Percentiles rank a stretch among this genome's conserved stretches.
These are phyloP conservation scores for Dendrobium huoshanense DNA, from an alignment of 106 monocot species.

Conservation along the genomic window DNA sequence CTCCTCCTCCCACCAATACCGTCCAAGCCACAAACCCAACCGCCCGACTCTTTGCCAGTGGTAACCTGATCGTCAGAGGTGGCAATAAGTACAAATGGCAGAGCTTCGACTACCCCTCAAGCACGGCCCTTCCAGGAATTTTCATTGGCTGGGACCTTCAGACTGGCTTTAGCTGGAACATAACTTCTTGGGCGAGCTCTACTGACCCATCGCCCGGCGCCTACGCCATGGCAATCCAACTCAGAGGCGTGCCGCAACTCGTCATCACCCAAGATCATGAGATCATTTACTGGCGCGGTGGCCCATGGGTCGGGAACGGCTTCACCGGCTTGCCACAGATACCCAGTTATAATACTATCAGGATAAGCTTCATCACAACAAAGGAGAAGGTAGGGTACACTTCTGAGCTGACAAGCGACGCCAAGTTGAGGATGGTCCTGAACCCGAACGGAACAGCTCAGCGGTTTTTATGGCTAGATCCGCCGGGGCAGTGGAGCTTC, in stretches of 20 bases:
- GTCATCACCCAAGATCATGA: background rate
- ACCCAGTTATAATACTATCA: background rate
- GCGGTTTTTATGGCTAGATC: slow-evolving; percentile 21
- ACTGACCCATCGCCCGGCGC: background rate
- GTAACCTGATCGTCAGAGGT: too few relatives aligned
- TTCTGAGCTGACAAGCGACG: background rate
- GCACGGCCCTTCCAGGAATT: background rate
- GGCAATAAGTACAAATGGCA: background rate
- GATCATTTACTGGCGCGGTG: background rate
- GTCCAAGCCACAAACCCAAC: background rate
- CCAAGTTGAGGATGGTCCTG: slow-evolving; percentile 1
- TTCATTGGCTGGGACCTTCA: background rate
- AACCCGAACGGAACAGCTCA: slow-evolving; percentile 12
- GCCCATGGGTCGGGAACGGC: slow-evolving; percentile 5
- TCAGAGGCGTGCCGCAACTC: slow-evolving; percentile 2
- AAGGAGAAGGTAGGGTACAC: slow-evolving; percentile 1
- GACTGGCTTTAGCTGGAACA: background rate
- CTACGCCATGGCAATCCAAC: background rate
- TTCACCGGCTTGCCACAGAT: background rate
- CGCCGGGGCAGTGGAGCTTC: slow-evolving; percentile 14
- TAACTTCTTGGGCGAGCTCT: background rate
- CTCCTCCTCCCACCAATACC: background rate
- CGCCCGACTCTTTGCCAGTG: background rate
- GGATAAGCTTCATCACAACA: slow-evolving; percentile 1
- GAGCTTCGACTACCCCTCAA: slow-evolving; percentile 3